Percentiles rank a stretch among this genome's conserved stretches.
phyloP scores from a whole-genome alignment of 441 rosid genomes.

The Pelargonium citronellum region DNA sequence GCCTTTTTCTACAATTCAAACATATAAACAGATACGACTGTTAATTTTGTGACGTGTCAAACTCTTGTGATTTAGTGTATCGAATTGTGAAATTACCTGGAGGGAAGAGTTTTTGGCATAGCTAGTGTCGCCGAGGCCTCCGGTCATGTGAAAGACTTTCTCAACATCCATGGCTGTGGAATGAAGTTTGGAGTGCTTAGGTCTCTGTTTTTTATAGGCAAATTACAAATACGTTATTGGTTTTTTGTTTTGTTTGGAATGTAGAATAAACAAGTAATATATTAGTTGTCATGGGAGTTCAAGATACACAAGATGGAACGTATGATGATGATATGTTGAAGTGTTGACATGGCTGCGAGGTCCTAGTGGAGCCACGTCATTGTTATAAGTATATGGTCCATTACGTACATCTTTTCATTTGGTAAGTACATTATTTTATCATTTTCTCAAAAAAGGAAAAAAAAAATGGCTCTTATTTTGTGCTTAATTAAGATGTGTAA shows the following conservation, averaged over 20 bases:
- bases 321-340: not conserved
- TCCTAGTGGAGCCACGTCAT: not conserved
- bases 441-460: too few species aligned
- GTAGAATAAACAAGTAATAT: not conserved
- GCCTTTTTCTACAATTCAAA: conserved; percentile 45
- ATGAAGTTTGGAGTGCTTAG: not conserved
- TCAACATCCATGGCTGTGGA: conserved; percentile 45
- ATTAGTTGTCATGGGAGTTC: conserved; percentile 1
- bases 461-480: too few species aligned
- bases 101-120: conserved; percentile 66
- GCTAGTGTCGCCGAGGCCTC: conserved; percentile 62
- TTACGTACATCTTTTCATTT: not conserved
- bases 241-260: not conserved
- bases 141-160: conserved; percentile 71
- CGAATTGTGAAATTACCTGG: conserved; percentile 42
- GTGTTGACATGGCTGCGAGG: not conserved
- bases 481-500: too few species aligned
- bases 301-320: not conserved
- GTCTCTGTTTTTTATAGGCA: not conserved
- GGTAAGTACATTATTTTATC: not conserved
- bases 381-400: not conserved
- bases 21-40: not conserved
- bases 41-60: not conserved
- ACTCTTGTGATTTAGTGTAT: too few species aligned
- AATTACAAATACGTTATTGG: not conserved